These are phyloP conservation scores for Rhipidocladum racemiflorum DNA, from an alignment of 176 grass and related monocot species.

Conservation along the genomic window DNA sequence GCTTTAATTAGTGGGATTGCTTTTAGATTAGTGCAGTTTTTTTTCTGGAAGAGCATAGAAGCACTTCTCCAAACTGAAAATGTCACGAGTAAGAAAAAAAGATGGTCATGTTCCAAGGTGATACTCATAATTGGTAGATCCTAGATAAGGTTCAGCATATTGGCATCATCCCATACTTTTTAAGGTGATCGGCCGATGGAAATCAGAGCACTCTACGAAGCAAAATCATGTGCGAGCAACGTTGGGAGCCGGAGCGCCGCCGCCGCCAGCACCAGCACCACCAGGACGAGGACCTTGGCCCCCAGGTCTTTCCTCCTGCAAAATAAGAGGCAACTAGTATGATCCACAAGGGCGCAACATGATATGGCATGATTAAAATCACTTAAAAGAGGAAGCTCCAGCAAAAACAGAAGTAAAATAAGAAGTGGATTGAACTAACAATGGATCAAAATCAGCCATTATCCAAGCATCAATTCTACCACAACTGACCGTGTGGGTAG, in stretches of 20 bases:
- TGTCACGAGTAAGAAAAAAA: too few species aligned
- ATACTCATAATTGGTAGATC: too few species aligned
- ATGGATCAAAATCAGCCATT: background rate
- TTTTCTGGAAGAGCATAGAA: too few species aligned
- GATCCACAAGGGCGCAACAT: background rate
- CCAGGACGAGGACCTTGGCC: conserved; percentile 22
- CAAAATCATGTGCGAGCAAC: background rate
- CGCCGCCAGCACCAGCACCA: background rate
- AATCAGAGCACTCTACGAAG: background rate
- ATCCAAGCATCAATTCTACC: background rate
- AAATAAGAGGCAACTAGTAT: background rate
- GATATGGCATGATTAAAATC: background rate
- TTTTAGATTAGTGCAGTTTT: too few species aligned
- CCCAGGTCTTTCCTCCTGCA: conserved; percentile 29
- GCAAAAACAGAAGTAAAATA: background rate
- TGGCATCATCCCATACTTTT: background rate
- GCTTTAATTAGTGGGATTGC: too few species aligned
- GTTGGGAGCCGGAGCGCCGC: background rate
- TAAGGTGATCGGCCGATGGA: background rate
- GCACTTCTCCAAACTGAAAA: too few species aligned
- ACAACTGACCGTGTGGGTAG: background rate
- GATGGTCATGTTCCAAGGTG: background rate
- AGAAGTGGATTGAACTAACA: background rate
- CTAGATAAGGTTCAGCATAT: background rate
- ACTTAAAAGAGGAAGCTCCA: background rate